Evolutionary conservation across 2,329 filamentous ascomycete genomes (phyloP).

Genomic region (Ophiocordyceps australis): DNA sequence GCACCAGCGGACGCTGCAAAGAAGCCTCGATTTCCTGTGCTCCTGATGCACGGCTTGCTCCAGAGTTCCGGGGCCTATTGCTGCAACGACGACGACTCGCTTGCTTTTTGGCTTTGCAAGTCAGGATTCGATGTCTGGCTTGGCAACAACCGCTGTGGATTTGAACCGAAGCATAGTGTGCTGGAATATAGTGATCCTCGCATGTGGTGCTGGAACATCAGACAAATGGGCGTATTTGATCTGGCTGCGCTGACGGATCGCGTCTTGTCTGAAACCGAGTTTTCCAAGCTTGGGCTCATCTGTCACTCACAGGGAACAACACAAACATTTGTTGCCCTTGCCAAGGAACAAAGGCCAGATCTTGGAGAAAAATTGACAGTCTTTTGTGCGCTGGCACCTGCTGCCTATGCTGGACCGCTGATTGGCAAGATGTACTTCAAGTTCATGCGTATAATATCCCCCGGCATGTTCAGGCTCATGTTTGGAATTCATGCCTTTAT

Average conservation of each 20-base stretch:
- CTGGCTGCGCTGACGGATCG: conserved; percentile 64
- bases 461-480: conserved; percentile 56
- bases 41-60: conserved; percentile 75
- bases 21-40: conserved; percentile 57
- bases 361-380: conserved; percentile 69
- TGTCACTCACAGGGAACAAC: conserved; percentile 87
- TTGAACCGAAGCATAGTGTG: conserved; percentile 55
- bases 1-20: conserved; percentile 7
- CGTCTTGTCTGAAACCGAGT: conserved; percentile 67
- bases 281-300: conserved; percentile 64
- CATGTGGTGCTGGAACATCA: conserved; percentile 96
- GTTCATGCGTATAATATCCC: conserved; percentile 70
- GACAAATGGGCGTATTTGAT: conserved; percentile 84
- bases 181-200: conserved; percentile 61
- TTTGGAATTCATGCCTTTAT: conserved; percentile 93
- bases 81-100: conserved; percentile 71
- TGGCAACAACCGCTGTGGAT: conserved; percentile 83
- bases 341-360: conserved; percentile 77
- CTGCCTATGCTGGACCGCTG: conserved; percentile 73
- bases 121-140: conserved; percentile 90
- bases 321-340: conserved; percentile 70
- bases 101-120: conserved; percentile 87
- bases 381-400: conserved; percentile 81
- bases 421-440: conserved; percentile 82
- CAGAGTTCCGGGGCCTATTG: conserved; percentile 83